phyloP scores from a whole-genome alignment of 2,329 filamentous ascomycete species.

The Pezicula rhizophila region DNA sequence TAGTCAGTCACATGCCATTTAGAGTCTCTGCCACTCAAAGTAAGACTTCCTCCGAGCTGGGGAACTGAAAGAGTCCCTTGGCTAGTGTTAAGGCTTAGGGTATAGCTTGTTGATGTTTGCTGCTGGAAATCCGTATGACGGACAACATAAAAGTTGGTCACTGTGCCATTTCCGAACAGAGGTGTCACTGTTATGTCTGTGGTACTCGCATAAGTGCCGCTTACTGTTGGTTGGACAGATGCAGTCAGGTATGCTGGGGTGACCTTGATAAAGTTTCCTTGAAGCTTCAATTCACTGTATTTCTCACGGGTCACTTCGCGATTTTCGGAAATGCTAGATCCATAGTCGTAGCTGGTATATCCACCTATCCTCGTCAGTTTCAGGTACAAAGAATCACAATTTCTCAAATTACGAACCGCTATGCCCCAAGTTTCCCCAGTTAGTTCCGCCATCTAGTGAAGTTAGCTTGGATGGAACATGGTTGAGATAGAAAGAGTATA shows the following conservation, averaged over 20 bases:
- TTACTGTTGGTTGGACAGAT: constrained; percentile 41
- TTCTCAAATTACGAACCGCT: too few species aligned
- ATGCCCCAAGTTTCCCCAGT: constrained; percentile 76
- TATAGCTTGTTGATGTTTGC: constrained; percentile 52
- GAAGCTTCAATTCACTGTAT: constrained; percentile 71
- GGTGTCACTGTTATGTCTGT: constrained; percentile 48
- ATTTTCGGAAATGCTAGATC: constrained; percentile 61
- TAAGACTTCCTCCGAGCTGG: constrained; percentile 49
- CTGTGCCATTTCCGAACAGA: constrained; percentile 46
- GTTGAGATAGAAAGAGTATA: not conserved
- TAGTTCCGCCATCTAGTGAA: constrained; percentile 62
- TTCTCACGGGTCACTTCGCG: constrained; percentile 65
- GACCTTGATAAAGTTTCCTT: constrained; percentile 68
- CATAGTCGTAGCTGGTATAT: constrained; percentile 54
- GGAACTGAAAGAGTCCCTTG: constrained; percentile 51
- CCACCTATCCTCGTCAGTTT: constrained; percentile 40
- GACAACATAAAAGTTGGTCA: constrained; percentile 58
- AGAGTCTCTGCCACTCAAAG: constrained; percentile 57
- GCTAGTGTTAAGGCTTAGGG: constrained; percentile 55
- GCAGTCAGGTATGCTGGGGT: constrained; percentile 64
- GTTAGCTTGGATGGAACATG: constrained; percentile 34
- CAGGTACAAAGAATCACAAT: too few species aligned
- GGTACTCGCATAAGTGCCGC: constrained; percentile 44
- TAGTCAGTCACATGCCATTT: constrained; percentile 66
- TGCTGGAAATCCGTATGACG: constrained; percentile 62